Base-by-base conservation (phyloP, 306 rosid species). In the Sesbania bispinosa region DNA sequence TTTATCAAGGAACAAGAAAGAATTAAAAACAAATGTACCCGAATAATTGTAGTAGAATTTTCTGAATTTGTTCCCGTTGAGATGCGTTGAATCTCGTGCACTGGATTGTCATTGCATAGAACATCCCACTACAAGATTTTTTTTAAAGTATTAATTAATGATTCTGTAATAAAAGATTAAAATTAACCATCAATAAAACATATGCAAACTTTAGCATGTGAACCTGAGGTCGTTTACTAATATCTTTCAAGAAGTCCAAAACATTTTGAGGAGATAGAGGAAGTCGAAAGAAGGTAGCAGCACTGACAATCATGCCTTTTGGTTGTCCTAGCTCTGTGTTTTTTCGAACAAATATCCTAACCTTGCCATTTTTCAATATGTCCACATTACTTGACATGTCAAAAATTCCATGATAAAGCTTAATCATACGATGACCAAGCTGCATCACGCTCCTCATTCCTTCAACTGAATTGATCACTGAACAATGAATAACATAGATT, bases 271-370 rank as follows among this genome's bases (percentile, higher is more conserved):
- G 82, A 11, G 75, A 68, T 0, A 84, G 41, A 7, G 95, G 89
- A 74, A 89, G 88, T 87, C 95, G 65, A 18, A 89, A 52, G 43
- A 95, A 85, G 52, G 84, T 76, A 6, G 89, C 79, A 10, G 86
- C 86, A 45, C 55, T 26, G 33, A 88, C 72, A 16, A 90, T 38
- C 33, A 73, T 55, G 48, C 91, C 92, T 2, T 43, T 10, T 10
- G 89, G 95, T 18, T 79, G 78, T 7, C 90, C 84, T 5, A 47
- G 24, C 36, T 61, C 83, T 3, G 14, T 62, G 43, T 35, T 62
- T 10, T 63, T 52, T 4, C 89, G 86, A 63, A 88, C 71, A 0
- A 81, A 57, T 0, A 90, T 57, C 41, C 78, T 83, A 29, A 85
- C 75, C 1, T 82, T 88, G 0, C 79, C 71, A 30, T 71, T 75